Percentiles rank a stretch among this genome's conserved stretches.
Evolutionary conservation across 306 rosid genomes (phyloP).

Genomic region (Ziziphus jujuba): DNA sequence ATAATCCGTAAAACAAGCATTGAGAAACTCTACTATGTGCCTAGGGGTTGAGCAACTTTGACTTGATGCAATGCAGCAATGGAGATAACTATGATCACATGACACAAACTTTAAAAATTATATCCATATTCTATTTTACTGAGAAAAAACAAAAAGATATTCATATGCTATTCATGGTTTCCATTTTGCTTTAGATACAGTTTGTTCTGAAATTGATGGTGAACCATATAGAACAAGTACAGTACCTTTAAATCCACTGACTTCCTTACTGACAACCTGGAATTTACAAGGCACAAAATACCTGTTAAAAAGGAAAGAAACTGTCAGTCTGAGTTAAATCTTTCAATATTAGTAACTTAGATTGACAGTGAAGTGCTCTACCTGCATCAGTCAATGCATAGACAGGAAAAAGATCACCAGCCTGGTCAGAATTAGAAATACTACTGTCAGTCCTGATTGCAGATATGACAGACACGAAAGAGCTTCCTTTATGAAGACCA

Average conservation of each 20-base stretch:
- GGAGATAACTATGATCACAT: not conserved
- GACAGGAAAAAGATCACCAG: slow-evolving; percentile 44
- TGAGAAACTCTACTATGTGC: not conserved
- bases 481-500: slow-evolving; percentile 55
- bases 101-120: not conserved
- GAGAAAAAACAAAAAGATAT: no score
- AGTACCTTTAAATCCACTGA: slow-evolving; percentile 62
- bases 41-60: not conserved
- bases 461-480: slow-evolving; percentile 51
- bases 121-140: no score
- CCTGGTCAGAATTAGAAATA: slow-evolving; percentile 31
- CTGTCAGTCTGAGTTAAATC: not conserved
- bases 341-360: not conserved
- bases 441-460: slow-evolving; percentile 26
- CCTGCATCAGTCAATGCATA: slow-evolving; percentile 73
- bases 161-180: not conserved
- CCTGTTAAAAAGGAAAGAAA: slow-evolving; percentile 43
- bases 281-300: slow-evolving; percentile 49
- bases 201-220: not conserved
- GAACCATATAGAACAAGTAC: slow-evolving; percentile 10
- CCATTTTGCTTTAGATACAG: not conserved
- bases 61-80: not conserved
- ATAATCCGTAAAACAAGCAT: slow-evolving; percentile 11
- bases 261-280: slow-evolving; percentile 53
- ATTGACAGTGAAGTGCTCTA: slow-evolving; percentile 17